Evolutionary conservation across 805 yeast genomes (phyloP), one percentile per base, ranked within the genome.

Genomic region (Wickerhamiella sorbophila): DNA sequence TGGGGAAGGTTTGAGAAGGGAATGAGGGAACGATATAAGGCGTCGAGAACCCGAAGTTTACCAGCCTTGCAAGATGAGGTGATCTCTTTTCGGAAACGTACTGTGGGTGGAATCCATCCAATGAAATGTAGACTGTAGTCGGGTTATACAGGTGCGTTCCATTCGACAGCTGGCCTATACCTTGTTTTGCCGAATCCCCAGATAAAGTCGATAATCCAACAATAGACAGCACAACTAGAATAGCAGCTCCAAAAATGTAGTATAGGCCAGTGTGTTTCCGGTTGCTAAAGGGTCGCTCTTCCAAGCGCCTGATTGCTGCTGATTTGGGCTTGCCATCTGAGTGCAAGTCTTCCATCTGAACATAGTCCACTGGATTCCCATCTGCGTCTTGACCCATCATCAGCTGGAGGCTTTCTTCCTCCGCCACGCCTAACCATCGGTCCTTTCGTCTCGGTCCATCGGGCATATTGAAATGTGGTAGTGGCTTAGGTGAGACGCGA

Each of bases 61-160:
- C 60, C 57, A 87, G 57, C 8, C 65, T 59, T 53, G 80, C 77
- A 56, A 87, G 54, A 31, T 74, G 65, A 1, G 97, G 97, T 0
- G 95, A 87, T 24, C 68, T 53, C 16, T 65, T 61, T 4, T 70
- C 51, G 2, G 78, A 75, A 10, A 87, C 72, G 56, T 85, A 81
- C 53, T 83, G 88, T 2, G 96, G 96, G 54, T 87, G 94, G 58
- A 87, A 80, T 8, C 95, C 95, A 57, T 84, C 95, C 22, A 88
- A 59, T 0, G 95, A 84, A 1, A 87, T 66, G 36, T 86, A 56
- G 1, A 87, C 61, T 1, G 95, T 87, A 6, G 94, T 75, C n/a
- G 91, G 82, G 52, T 77, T 65, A 58, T 77, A 83, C 2, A 63
- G 63, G 47, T 72, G 75, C 0, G 93, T 79, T 1, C 84, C 80